Conservation (phyloP, 163 green algal species). For the Volvox carteri region DNA sequence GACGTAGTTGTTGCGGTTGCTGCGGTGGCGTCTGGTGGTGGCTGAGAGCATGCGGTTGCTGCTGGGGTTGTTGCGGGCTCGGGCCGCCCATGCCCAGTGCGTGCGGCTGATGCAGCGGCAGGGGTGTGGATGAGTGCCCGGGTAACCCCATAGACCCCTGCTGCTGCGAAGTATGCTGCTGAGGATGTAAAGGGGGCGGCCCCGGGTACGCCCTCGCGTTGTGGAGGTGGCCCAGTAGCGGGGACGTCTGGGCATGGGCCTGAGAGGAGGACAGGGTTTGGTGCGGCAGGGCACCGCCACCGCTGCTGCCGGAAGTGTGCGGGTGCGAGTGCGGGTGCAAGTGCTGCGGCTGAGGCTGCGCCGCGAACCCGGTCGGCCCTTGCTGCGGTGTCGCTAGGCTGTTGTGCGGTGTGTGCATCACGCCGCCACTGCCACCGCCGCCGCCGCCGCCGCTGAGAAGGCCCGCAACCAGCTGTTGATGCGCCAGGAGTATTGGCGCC, state of each 20-base stretch:
- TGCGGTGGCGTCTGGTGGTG: neutral
- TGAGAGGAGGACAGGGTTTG: neutral
- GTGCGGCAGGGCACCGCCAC: neutral
- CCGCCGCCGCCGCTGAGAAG: too few species aligned
- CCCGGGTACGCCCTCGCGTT: neutral
- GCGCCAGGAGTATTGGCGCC: neutral
- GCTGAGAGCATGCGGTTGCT: constrained; percentile 2
- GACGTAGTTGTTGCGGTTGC: neutral
- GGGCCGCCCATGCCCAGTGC: neutral
- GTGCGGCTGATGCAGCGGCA: neutral
- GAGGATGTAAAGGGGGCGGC: neutral
- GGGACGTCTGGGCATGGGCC: neutral
- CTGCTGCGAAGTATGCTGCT: constrained; percentile 37
- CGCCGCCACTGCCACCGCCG: neutral
- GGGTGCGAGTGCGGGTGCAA: neutral
- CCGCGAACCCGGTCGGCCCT: neutral
- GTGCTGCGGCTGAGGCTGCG: constrained; percentile 17
- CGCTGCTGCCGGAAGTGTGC: neutral
- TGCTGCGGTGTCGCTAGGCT: neutral
- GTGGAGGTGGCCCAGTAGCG: neutral
- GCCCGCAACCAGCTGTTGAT: neutral
- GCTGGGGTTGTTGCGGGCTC: neutral
- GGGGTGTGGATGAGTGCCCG: neutral
- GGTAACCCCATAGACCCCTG: neutral
- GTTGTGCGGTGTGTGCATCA: neutral